A percentile compares a stretch with the other conserved stretches of the same genome.
These are phyloP conservation scores for Phoma sp. DNA, from an alignment of 2,329 filamentous ascomycete genomes.

Conservation along the genomic window DNA sequence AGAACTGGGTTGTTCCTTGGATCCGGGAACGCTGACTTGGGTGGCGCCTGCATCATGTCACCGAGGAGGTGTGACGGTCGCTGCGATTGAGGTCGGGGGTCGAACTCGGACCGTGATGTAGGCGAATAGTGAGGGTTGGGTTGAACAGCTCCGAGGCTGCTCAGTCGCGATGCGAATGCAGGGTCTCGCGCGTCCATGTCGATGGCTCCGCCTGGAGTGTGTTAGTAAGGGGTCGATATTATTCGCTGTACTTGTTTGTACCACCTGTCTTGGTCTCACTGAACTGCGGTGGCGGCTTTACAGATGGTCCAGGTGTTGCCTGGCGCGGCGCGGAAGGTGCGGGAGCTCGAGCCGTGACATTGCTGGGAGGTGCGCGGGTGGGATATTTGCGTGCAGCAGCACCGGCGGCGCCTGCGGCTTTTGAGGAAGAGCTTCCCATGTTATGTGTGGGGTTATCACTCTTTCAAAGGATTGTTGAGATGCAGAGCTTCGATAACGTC, in stretches of 20 bases:
- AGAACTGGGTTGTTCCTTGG: constrained; percentile 61
- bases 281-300: constrained; percentile 51
- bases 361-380: constrained; percentile 52
- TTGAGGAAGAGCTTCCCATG: constrained; percentile 68
- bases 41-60: constrained; percentile 44
- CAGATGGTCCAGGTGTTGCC: constrained; percentile 48
- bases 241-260: constrained; percentile 22
- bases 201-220: constrained; percentile 52
- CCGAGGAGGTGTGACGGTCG: constrained; percentile 26
- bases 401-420: constrained; percentile 60
- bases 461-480: constrained; percentile 30
- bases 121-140: constrained; percentile 64
- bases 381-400: constrained; percentile 64
- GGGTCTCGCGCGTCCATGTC: constrained; percentile 68
- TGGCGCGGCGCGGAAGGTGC: constrained; percentile 41
- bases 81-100: constrained; percentile 38
- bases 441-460: constrained; percentile 16
- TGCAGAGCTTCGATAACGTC: constrained; percentile 32
- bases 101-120: constrained; percentile 59
- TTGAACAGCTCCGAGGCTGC: constrained; percentile 65
- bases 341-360: constrained; percentile 38
- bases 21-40: constrained; percentile 43
- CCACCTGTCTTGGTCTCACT: constrained; percentile 50
- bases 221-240: neutral
- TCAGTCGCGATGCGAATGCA: constrained; percentile 81